phyloP scores from a whole-genome alignment of 176 grass and related monocot species.

The Typha latifolia region DNA sequence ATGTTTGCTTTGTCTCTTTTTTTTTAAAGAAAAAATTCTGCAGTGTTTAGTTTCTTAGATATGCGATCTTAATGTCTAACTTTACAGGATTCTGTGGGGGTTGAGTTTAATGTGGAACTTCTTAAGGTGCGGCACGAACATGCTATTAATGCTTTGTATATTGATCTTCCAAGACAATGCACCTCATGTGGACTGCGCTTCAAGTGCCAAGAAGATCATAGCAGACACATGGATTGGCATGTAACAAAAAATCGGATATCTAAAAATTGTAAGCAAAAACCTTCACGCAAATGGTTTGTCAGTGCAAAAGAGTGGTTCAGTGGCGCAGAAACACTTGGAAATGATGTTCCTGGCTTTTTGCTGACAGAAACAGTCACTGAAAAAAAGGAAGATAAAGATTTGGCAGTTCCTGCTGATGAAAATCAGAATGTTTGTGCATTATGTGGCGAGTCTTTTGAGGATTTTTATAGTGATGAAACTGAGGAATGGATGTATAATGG shows the following conservation, averaged over 20 bases:
- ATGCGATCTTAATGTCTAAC: not conserved
- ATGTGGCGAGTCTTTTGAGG: slow-evolving; percentile 86
- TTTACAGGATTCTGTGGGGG: slow-evolving; percentile 47
- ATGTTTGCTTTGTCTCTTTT: not conserved
- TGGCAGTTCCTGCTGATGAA: slow-evolving; percentile 85
- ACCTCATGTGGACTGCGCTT: slow-evolving; percentile 93
- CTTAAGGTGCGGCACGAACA: slow-evolving; percentile 53
- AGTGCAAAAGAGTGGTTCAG: slow-evolving; percentile 71
- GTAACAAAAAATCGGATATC: slow-evolving; percentile 96
- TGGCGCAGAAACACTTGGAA: slow-evolving; percentile 80
- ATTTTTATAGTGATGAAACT: slow-evolving; percentile 94
- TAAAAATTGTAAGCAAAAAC: slow-evolving; percentile 69
- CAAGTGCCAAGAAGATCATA: slow-evolving; percentile 84
- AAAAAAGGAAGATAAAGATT: slow-evolving; percentile 69
- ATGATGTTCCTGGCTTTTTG: slow-evolving; percentile 73
- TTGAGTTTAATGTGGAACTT: slow-evolving; percentile 80
- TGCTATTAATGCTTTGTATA: slow-evolving; percentile 72
- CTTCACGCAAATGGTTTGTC: slow-evolving; percentile 95
- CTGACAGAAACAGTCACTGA: slow-evolving; percentile 38
- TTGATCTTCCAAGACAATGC: slow-evolving; percentile 77
- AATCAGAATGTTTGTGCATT: slow-evolving; percentile 82
- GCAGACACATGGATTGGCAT: slow-evolving; percentile 99
- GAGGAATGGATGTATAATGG: slow-evolving; percentile 99
- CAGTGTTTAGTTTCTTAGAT: no score
- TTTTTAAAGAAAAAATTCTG: no score